Evolutionary conservation across 306 rosid species (phyloP), one percentile per base, ranked within the genome.

Genomic region (Sicyos edulis): DNA sequence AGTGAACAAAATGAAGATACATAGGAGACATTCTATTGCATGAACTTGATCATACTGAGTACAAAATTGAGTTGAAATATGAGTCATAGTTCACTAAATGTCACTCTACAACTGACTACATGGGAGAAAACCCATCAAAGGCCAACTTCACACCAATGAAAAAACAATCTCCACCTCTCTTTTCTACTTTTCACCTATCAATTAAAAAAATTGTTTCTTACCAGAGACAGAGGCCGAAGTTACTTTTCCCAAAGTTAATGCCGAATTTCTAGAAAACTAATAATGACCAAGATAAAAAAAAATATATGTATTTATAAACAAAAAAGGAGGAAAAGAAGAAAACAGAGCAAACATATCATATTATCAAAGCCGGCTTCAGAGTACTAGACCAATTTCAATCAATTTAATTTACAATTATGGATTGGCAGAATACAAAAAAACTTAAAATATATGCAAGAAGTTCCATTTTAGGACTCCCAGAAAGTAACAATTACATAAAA

Each of bases 401-500:
- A 42, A 42, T 42, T 42, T 42, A 42, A 65, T 40, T 65, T 44
- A 72, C 51, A 64, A 14, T 16, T 45, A 66, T 70, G 61, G 49
- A 66, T n/a, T 32, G 24, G 49, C n/a, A 21, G 9, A 3, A 1
- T 2, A 19, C 15, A 32, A 53, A 32, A 62, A 63, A 54, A 32
- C 20, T 63, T 0, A 7, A 68, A 65, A 66, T 64, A 37, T 5
- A 3, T 42, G 63, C 56, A 10, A 10, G 54, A 40, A 57, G 61
- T 64, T 79, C 59, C 66, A 76, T 52, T 63, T 37, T 5, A 59
- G 75, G 67, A 51, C 53, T 71, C 82, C 60, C 53, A 56, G 2
- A 21, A 62, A 76, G 57, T 49, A 76, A 66, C 55, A 20, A 80
- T 55, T 47, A 66, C 65, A 62, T 64, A 73, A 74, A 67, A 71